Evolutionary conservation across 148 eudicot genomes (phyloP), one percentile per base, ranked within the genome.

Genomic region (Rhododendron mucronatum): DNA sequence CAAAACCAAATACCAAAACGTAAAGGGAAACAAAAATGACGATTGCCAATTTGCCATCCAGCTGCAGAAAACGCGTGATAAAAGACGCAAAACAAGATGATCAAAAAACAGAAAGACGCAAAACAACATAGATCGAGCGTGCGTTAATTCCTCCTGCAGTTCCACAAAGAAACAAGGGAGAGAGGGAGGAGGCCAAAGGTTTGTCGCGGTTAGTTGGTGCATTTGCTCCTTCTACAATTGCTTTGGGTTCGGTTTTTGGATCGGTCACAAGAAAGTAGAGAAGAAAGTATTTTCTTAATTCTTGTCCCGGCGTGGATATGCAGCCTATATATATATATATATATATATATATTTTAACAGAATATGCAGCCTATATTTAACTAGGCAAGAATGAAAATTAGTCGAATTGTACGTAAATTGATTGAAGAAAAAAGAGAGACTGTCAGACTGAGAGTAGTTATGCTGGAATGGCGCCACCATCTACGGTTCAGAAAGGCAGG

Each of bases 61-160:
- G 76, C 76, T 79, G 83, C 78, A 79, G 33, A 47, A 85, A 80
- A 85, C 65, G 87, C 87, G 87, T 85, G 87, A 67, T 4, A 26
- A 61, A 78, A 85, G 47, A 12, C 3, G 44, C n/a, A 61, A 79
- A 79, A 78, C 55, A 61, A 63, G 37, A 35, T 35, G 37, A 35
- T 35, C 37, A 35, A 35, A 35, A 35, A 35, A 35, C 2, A 35
- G 16, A 61, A 78, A 85, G 63, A 11, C 3, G 44, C n/a, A 61
- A 79, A 79, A 78, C 57, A 61, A 63, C 55, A 5, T 50, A 79
- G 61, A 47, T 11, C 18, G 84, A 73, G 85, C 88, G 69, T 73
- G 81, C 81, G 8, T 44, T 51, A 37, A 0, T 4, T 23, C 47
- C 80, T 18, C 75, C 35, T 77, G 8, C 74, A 18, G 44, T 77